These are phyloP conservation scores for Globisporangium alternatum DNA, from an alignment of 352 stramenopile genomes.

Conservation along the genomic window DNA sequence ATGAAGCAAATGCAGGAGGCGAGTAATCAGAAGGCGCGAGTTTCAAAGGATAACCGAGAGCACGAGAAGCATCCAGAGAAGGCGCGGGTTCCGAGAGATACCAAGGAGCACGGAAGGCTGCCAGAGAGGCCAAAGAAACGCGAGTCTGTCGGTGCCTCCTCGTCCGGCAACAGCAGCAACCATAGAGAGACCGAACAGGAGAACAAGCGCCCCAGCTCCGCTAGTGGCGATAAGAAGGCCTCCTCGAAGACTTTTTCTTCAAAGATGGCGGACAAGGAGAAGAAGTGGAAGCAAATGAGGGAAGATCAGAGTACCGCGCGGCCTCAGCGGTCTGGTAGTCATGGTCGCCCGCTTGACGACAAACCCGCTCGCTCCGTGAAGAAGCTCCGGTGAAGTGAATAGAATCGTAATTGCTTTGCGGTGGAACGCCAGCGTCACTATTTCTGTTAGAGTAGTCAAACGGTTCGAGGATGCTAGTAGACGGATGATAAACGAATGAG, in stretches of 20 bases:
- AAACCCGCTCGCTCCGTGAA: not conserved
- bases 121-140: not conserved
- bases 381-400: not conserved
- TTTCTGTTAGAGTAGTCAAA: no score
- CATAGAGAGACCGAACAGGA: constrained; percentile 1
- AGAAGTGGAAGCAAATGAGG: not conserved
- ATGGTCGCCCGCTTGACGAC: not conserved
- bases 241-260: not conserved
- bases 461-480: no score
- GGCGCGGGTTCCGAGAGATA: not conserved
- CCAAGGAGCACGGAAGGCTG: not conserved
- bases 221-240: not conserved
- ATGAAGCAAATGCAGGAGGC: not conserved
- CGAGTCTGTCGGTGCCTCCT: not conserved
- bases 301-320: not conserved
- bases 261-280: not conserved
- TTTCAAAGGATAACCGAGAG: not conserved
- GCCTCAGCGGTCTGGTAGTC: not conserved
- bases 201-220: constrained; percentile 5
- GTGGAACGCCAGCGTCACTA: not conserved
- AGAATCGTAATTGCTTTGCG: not conserved
- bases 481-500: no score
- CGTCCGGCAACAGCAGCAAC: not conserved
- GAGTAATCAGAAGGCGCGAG: not conserved
- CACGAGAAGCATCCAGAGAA: not conserved